Base-by-base conservation (phyloP, 2,329 filamentous ascomycete species). In the Chaetomium sp. region DNA sequence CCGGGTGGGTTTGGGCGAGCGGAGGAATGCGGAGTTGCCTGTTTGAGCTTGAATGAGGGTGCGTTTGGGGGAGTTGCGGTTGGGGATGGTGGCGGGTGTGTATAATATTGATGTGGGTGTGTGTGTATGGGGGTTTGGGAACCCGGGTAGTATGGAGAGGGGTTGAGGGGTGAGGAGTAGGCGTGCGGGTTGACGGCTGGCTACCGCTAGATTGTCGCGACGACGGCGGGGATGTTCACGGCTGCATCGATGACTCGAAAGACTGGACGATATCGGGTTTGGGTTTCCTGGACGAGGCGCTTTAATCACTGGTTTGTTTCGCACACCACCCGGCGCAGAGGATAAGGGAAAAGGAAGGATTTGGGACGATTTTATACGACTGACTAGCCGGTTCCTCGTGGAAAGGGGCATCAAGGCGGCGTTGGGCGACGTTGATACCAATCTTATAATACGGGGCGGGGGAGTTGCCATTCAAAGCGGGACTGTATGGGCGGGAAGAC, bases 1-100 rank as follows among this genome's bases (percentile, higher is more conserved):
- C 74, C 86, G 87, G 70, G 74, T 87, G 68, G 89, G 91, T 0
- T 78, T 87, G 33, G 73, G 87, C 31, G 83, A 49, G 23, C 42
- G 88, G 72, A 85, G 89, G 70, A 93, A 93, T 73, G 85, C 87
- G 45, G 91, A 95, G 74, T 77, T 96, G 72, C 91, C 90, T 54
- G 91, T 93, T 69, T 93, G 85, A 66, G 9, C n/a, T 25, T 23
- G 27, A 42, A 4, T 5, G 12, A 35, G 33, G 33, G 33, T 3
- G 33, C 10, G 33, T 9, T 13, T 35, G 33, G 4, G 9, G 33
- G 12, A 12, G 9, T 35, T 9, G 8, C 8, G 33, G 33, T 6
- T 6, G 33, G 35, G 35, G 13, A 3, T 16, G 38, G 38, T 16
- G 16, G 5, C 7, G 38, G 16, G 38, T 19, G 38, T 42, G 38